phyloP scores from a whole-genome alignment of 257 asterid genomes.

The Nicotiana noctiflora region DNA sequence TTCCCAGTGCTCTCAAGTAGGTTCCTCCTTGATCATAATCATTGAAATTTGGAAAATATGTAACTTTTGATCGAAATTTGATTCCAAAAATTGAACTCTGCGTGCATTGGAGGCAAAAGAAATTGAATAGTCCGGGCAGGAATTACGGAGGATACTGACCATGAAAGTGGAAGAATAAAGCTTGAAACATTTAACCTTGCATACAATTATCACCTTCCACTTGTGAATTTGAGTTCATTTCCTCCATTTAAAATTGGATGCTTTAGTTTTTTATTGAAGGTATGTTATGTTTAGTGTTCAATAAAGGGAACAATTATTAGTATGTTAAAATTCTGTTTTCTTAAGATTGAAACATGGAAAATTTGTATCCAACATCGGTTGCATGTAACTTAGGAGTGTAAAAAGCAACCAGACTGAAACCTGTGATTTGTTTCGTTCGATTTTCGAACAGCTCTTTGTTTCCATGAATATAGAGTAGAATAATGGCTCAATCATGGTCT shows the following conservation, averaged over 20 bases:
- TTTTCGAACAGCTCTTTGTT: not conserved
- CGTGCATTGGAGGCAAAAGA: not conserved
- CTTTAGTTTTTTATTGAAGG: not conserved
- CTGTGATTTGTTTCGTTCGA: not conserved
- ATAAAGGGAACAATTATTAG: not conserved
- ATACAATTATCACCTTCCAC: not conserved
- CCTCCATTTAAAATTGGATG: not conserved
- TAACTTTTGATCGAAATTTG: not conserved
- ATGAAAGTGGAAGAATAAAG: not conserved
- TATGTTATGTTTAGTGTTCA: not conserved
- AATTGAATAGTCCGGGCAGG: not conserved
- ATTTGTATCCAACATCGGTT: not conserved
- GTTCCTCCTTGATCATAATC: not conserved
- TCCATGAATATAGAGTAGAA: not conserved
- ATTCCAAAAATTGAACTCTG: not conserved
- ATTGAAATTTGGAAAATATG: not conserved
- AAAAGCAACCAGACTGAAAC: not conserved
- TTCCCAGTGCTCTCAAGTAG: slow-evolving; percentile 68
- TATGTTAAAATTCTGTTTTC: not conserved
- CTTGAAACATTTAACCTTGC: not conserved
- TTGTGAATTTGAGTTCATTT: not conserved
- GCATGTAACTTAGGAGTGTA: not conserved
- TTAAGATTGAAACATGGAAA: not conserved
- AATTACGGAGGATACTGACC: not conserved
- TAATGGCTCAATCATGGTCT: not conserved